Conservation (phyloP, 768 basidiomycete species). For the Mycena haematopus region DNA sequence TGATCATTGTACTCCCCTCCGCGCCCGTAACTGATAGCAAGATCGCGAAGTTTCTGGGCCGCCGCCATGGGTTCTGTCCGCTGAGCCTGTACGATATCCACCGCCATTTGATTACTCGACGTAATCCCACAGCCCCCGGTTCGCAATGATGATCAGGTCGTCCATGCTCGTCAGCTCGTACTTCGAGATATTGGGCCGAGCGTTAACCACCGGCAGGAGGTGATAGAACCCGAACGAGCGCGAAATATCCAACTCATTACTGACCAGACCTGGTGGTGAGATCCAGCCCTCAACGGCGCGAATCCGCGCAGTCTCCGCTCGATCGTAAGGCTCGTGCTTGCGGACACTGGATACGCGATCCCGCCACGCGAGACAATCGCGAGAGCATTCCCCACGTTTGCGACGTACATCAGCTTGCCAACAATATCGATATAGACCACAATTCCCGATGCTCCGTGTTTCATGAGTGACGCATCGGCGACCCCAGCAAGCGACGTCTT, state of each 20-base stretch:
- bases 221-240: conserved; percentile 94
- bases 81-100: conserved; percentile 93
- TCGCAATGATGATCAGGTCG: conserved; percentile 96
- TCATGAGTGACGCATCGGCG: conserved; percentile 57
- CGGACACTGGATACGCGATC: conserved; percentile 73
- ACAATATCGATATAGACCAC: conserved; percentile 74
- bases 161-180: conserved; percentile 84
- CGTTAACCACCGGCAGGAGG: conserved; percentile 88
- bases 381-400: conserved; percentile 87
- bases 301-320: conserved; percentile 84
- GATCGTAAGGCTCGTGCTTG: conserved; percentile 90
- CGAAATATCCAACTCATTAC: conserved; percentile 91
- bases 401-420: conserved; percentile 82
- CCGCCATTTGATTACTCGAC: conserved; percentile 94
- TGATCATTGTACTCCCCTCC: conserved; percentile 94
- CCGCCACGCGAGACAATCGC: conserved; percentile 87
- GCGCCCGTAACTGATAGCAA: conserved; percentile 97
- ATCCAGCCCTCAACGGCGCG: conserved; percentile 94
- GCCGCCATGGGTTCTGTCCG: conserved; percentile 72
- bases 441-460: conserved; percentile 82
- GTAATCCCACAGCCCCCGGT: conserved; percentile 91
- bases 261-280: conserved; percentile 87
- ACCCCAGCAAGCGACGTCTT: no score
- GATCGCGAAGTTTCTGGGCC: conserved; percentile 95
- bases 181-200: conserved; percentile 77